phyloP scores from a whole-genome alignment of 768 basidiomycete genomes.

The Exidia glandulosa region DNA sequence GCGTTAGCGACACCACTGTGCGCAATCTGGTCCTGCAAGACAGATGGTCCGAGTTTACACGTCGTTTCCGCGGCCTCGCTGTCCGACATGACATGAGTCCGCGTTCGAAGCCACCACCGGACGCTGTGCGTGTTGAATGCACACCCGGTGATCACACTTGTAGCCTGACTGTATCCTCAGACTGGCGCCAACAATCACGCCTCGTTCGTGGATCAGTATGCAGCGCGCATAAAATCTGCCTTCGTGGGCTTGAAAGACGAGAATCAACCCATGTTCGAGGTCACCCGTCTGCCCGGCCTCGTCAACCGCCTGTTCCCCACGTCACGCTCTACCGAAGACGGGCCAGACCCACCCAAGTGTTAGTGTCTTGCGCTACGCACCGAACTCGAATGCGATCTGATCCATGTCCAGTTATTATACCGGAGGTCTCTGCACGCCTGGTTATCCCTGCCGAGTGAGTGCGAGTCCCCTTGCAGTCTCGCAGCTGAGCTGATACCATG shows the following conservation, averaged over 20 bases:
- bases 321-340: conserved; percentile 13
- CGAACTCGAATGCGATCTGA: not conserved
- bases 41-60: conserved; percentile 62
- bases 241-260: conserved; percentile 52
- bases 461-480: not conserved
- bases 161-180: too few relatives aligned
- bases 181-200: conserved; percentile 48
- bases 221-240: conserved; percentile 35
- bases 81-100: conserved; percentile 63
- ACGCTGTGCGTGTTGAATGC: conserved; percentile 1
- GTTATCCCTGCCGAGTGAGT: conserved; percentile 62
- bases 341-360: conserved; percentile 56
- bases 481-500: not conserved
- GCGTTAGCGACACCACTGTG: conserved; percentile 30
- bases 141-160: conserved; percentile 5
- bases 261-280: conserved; percentile 64
- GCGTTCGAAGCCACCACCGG: conserved; percentile 52
- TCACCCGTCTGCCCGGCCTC: conserved; percentile 37
- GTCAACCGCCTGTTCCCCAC: conserved; percentile 37
- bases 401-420: conserved; percentile 54
- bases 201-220: conserved; percentile 58
- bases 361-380: conserved; percentile 18
- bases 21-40: conserved; percentile 66
- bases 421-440: conserved; percentile 66
- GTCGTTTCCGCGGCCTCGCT: conserved; percentile 47